Evolutionary conservation across 225 moss, liverwort and hornwort species (phyloP).

Genomic region (Pleurozium schreberi): DNA sequence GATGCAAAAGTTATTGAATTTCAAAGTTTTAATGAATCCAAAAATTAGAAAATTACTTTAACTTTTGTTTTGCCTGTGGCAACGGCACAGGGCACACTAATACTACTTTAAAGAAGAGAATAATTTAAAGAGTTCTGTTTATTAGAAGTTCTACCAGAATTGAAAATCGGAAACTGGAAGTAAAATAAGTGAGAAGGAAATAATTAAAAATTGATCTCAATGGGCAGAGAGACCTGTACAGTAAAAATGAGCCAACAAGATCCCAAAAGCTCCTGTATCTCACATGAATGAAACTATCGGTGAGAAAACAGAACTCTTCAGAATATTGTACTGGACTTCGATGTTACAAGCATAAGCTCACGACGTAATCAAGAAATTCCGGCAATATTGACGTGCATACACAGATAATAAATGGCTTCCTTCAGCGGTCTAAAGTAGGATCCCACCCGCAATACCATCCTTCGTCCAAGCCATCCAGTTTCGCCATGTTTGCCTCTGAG

Average conservation of each 20-base stretch:
- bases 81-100: too few species aligned
- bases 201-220: neutral
- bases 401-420: neutral
- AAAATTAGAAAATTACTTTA: too few species aligned
- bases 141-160: neutral
- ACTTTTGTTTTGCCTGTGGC: too few species aligned
- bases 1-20: too few species aligned
- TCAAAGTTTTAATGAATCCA: too few species aligned
- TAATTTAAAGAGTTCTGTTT: too few species aligned
- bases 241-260: neutral
- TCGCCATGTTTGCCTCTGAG: slow-evolving; percentile 39
- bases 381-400: neutral
- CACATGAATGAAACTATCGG: neutral
- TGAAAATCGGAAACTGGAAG: neutral
- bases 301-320: neutral
- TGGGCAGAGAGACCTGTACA: neutral
- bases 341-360: neutral
- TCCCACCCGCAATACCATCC: slow-evolving; percentile 56
- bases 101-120: neutral
- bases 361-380: neutral
- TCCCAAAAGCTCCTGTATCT: neutral
- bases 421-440: slow-evolving; percentile 40
- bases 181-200: neutral
- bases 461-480: slow-evolving; percentile 60
- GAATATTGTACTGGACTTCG: neutral